Base-by-base conservation (phyloP, 2,329 filamentous ascomycete genomes). In the Cladosporium sp. region DNA sequence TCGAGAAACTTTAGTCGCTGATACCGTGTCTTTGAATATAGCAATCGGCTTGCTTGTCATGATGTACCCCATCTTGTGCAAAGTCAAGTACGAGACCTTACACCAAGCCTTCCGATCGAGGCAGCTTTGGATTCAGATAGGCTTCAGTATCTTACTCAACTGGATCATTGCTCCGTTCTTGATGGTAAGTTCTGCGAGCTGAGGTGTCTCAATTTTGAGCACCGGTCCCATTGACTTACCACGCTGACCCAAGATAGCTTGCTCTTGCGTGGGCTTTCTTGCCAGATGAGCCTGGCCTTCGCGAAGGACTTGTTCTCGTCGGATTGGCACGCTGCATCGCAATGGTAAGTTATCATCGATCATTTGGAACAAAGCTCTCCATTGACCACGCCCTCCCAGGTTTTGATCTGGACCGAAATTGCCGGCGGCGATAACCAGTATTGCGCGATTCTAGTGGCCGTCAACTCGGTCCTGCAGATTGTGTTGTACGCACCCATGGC, bases 1-100 rank as follows among this genome's bases (percentile, higher is more conserved):
- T 30, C n/a, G n/a, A n/a, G 26, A 18, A 21, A 25, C 11, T 18
- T 18, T 61, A 14, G 26, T n/a, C 53, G 34, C 18, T n/a, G 30
- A 32, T 23, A 14, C 16, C 30, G 23, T 5, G 23, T 26, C n/a
- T 7, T 25, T 51, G 8, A 5, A 36, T 46, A 32, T 23, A 51
- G 86, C 86, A 86, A 80, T 95, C 53, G 91, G 92, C 0, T 79
- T 96, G 0, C 82, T 96, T 1, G 88, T 94, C 49, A 96, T 96
- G 91, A 96, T 96, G 91, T 95, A 94, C 73, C 92, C 91, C 0
- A 95, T 96, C 65, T 80, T 95, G 0, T 95, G 91, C 82, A 94
- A 93, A 76, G 89, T 95, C 8, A 86, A 86, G 53, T 94, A 87
- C 75, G 91, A 94, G 76, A 85, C 85, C 0, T 78, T 95, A 10